A percentile compares a stretch with the other conserved stretches of the same genome.
These are phyloP conservation scores for Tetrahymena elliotti DNA, from an alignment of 73 alveolate species.

Conservation along the genomic window DNA sequence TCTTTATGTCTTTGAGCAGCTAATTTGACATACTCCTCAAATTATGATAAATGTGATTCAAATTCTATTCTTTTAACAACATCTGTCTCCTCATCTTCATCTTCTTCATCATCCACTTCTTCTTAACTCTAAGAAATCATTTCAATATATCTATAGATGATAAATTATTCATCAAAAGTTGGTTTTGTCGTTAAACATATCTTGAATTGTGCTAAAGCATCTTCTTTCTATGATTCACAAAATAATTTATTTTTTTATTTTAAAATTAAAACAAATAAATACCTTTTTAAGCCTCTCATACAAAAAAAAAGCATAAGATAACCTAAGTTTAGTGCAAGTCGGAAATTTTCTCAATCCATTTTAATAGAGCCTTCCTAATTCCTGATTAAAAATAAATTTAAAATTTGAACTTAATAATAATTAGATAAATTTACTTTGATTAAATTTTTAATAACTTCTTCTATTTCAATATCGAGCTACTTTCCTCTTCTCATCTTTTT, in stretches of 20 bases:
- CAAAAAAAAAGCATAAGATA: conserved; percentile 78
- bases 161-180: conserved; percentile 80
- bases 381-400: conserved; percentile 41
- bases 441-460: background rate
- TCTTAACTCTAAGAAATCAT: background rate
- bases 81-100: conserved; percentile 67
- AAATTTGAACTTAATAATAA: background rate
- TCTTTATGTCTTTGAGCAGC: conserved; percentile 70
- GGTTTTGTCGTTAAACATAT: conserved; percentile 68
- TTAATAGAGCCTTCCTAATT: conserved; percentile 69
- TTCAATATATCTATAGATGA: conserved; percentile 66
- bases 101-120: conserved; percentile 53
- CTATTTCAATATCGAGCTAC: conserved; percentile 12
- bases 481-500: conserved; percentile 24
- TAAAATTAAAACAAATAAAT: background rate
- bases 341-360: conserved; percentile 80
- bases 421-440: background rate
- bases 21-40: conserved; percentile 55
- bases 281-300: conserved; percentile 51
- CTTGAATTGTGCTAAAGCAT: conserved; percentile 67
- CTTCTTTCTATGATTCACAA: conserved; percentile 39
- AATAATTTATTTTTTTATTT: no score
- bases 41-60: conserved; percentile 58
- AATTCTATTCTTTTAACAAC: conserved; percentile 65
- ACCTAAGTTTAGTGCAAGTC: conserved; percentile 67